Base-by-base conservation (phyloP, 2,329 filamentous ascomycete species). In the Pyrenophora seminiperda region DNA sequence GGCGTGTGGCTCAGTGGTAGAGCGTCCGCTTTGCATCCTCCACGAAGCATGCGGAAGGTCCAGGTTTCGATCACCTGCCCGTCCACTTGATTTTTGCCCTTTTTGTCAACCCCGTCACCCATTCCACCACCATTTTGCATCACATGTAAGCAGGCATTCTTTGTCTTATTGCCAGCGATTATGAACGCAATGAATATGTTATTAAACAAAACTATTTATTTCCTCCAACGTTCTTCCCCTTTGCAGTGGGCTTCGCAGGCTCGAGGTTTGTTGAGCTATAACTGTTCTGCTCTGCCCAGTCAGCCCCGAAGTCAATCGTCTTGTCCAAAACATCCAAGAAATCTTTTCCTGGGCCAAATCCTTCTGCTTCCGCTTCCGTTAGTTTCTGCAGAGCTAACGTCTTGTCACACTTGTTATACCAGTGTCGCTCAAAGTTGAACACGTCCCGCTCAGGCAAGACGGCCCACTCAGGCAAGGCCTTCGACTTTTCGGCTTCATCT, bases 1-100 rank as follows among this genome's bases (percentile, higher is more conserved):
- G 67, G 67, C 61, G 50, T 70, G 45, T 71, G 58, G 68, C 68
- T 69, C 68, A 72, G 70, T 71, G 68, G 70, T 69, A 73, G 70
- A 70, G 70, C 68, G 69, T 53, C 59, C 66, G 70, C 70, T 73
- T 73, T 72, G 70, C 68, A 72, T 67, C 15, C n/a, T 33, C 19
- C 31, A 31, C 34, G 30, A 38, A 38, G 22, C 19, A 38, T 63
- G 64, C 68, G 67, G 61, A 54, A 70, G 66, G 68, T 64, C 68
- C 52, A 58, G 66, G 58, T 63, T 70, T 70, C 67, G 66, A 41
- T 41, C 40, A 42, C 40, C 40, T 22, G 19, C 40, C 30, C 18
- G 40, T 42, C 40, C 40, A 42, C 17, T 7, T n/a, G 10, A 24
- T 33, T 33, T 33, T 42, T 42, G 24, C 24, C 6, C 1, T 14